Percentiles rank a stretch among this genome's conserved stretches.
These are phyloP conservation scores for Tetradesmus obliquus DNA, from an alignment of 139 green algal genomes.

Conservation along the genomic window DNA sequence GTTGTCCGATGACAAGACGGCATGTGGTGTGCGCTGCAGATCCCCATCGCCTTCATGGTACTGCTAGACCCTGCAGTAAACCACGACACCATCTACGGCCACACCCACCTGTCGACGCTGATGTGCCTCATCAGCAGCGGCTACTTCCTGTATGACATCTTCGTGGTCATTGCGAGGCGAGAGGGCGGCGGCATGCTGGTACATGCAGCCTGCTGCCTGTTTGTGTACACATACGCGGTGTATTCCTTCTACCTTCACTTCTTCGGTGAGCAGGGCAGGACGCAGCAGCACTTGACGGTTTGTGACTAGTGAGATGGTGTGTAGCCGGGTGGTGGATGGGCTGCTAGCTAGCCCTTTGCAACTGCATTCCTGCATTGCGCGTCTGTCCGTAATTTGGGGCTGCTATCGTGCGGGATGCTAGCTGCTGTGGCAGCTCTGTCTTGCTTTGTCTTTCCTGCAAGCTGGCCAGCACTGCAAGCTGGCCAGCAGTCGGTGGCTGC, in stretches of 20 bases:
- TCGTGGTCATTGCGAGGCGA: constrained; percentile 31
- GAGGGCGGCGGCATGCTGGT: constrained; percentile 53
- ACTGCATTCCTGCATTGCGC: too few species aligned
- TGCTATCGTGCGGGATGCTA: background rate
- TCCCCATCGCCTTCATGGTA: constrained; percentile 50
- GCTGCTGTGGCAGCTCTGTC: background rate
- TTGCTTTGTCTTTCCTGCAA: background rate
- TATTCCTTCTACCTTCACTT: constrained; percentile 52
- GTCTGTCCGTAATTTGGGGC: too few species aligned
- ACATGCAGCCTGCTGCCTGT: constrained; percentile 55
- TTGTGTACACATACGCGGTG: constrained; percentile 52
- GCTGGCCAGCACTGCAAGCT: too few species aligned
- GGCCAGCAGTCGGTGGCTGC: too few species aligned
- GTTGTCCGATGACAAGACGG: too few species aligned
- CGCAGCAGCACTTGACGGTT: background rate
- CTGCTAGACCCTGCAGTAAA: constrained; percentile 43
- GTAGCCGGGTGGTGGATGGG: too few species aligned
- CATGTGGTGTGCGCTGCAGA: constrained; percentile 23
- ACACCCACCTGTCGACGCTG: constrained; percentile 31
- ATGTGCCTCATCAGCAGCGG: constrained; percentile 49
- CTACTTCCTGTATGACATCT: constrained; percentile 66
- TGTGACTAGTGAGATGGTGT: too few species aligned
- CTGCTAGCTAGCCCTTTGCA: too few species aligned
- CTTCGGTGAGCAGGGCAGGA: constrained; percentile 44
- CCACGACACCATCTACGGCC: constrained; percentile 43